Percentiles rank a stretch among this genome's conserved stretches.
Conservation (phyloP, 1,284 basidiomycete species). For the Hymenochaete sp. region DNA sequence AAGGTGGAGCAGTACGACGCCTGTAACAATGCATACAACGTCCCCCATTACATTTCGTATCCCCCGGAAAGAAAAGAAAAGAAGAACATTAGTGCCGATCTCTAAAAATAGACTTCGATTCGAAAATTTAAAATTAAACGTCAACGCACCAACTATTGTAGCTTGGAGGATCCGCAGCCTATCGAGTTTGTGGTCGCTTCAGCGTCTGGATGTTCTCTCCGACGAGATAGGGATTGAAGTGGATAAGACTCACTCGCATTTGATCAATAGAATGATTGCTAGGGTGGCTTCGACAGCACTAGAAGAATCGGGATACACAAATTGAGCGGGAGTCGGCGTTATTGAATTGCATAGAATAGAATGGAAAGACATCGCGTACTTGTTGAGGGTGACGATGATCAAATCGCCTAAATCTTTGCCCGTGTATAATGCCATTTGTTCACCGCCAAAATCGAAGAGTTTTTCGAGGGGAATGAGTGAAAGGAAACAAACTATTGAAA, state of each 20-base stretch:
- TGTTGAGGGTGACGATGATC: constrained; percentile 25
- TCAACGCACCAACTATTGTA: constrained; percentile 42
- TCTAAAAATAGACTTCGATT: background rate
- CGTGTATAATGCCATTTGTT: constrained; percentile 22
- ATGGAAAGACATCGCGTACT: constrained; percentile 20
- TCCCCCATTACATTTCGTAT: too few relatives aligned
- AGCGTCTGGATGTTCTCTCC: background rate
- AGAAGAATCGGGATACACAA: background rate
- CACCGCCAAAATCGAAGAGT: constrained; percentile 23
- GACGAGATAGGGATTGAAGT: background rate
- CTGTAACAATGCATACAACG: constrained; percentile 26
- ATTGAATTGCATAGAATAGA: background rate
- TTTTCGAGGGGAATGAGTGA: constrained; percentile 24
- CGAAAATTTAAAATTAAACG: background rate
- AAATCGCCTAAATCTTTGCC: constrained; percentile 23
- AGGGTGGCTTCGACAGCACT: constrained; percentile 52
- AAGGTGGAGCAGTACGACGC: constrained; percentile 54
- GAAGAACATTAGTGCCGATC: too few relatives aligned
- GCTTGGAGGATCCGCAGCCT: constrained; percentile 44
- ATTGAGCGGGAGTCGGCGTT: background rate
- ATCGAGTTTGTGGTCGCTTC: background rate
- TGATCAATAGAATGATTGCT: constrained; percentile 52
- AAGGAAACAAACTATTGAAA: constrained; percentile 29
- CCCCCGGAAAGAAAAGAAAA: too few relatives aligned
- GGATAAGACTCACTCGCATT: constrained; percentile 49